A percentile compares a stretch with the other conserved stretches of the same genome.
phyloP scores from a whole-genome alignment of 352 stramenopile genomes.

The Phytophthora ramorum region DNA sequence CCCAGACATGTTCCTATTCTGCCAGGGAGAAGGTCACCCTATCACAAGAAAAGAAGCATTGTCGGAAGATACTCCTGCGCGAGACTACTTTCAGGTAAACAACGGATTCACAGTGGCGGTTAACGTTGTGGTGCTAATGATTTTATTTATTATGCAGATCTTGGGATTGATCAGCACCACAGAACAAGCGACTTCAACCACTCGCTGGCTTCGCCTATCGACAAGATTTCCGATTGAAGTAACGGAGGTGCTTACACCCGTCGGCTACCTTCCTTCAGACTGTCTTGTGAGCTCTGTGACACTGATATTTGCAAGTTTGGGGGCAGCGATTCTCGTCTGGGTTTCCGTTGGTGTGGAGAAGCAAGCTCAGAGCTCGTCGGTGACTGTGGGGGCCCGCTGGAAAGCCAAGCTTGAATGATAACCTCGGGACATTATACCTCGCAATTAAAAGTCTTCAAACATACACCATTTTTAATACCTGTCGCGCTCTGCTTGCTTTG shows the following conservation, averaged over 20 bases:
- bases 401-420: slow-evolving; percentile 32
- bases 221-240: slow-evolving; percentile 31
- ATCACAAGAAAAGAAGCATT: not conserved
- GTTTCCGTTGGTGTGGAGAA: slow-evolving; percentile 31
- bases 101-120: not conserved
- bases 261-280: slow-evolving; percentile 51
- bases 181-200: slow-evolving; percentile 3
- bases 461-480: slow-evolving; percentile 33
- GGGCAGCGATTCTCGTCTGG: slow-evolving; percentile 48
- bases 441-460: slow-evolving; percentile 6
- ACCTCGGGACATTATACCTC: not conserved
- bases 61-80: slow-evolving; percentile 6
- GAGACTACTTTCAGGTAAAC: slow-evolving; percentile 32
- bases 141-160: slow-evolving; percentile 14
- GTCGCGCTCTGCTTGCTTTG: slow-evolving; percentile 14
- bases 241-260: slow-evolving; percentile 37
- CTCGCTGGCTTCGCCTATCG: slow-evolving; percentile 37
- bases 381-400: slow-evolving; percentile 14
- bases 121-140: slow-evolving; percentile 9
- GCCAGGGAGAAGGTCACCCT: slow-evolving; percentile 8
- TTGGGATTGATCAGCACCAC: slow-evolving; percentile 17
- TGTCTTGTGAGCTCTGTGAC: slow-evolving; percentile 56
- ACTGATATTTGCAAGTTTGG: slow-evolving; percentile 45
- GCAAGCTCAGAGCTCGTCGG: not conserved
- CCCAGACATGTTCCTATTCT: slow-evolving; percentile 57